Percentiles rank a stretch among this genome's conserved stretches.
phyloP scores from a whole-genome alignment of 768 basidiomycete genomes.

The Amanita thiersii region DNA sequence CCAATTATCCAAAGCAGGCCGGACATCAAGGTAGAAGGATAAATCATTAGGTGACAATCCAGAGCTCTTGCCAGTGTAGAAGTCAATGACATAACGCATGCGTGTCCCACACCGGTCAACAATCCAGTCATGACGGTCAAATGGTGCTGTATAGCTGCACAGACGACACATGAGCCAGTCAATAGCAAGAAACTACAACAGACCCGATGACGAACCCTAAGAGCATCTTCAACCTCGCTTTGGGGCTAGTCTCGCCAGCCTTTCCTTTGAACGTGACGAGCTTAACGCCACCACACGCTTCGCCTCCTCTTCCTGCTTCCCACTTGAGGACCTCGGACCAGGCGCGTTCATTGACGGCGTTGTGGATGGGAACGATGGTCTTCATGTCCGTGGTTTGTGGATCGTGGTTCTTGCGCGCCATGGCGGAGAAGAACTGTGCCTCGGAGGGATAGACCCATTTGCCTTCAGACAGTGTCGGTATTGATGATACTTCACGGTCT shows the following conservation, averaged over 20 bases:
- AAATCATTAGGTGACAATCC: constrained; percentile 40
- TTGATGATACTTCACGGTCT: constrained; percentile 80
- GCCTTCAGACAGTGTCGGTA: constrained; percentile 61
- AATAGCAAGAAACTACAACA: constrained; percentile 7
- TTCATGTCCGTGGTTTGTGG: constrained; percentile 88
- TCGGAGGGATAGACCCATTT: constrained; percentile 99
- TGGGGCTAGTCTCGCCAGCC: constrained; percentile 71
- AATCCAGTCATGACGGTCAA: constrained; percentile 96
- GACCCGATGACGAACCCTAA: constrained; percentile 60
- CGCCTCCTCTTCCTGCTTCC: constrained; percentile 77
- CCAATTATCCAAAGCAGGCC: constrained; percentile 92
- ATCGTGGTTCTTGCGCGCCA: constrained; percentile 90
- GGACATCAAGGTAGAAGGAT: constrained; percentile 90
- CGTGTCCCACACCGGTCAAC: constrained; percentile 88
- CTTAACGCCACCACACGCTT: constrained; percentile 72
- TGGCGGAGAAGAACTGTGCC: constrained; percentile 97
- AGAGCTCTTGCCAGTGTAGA: constrained; percentile 75
- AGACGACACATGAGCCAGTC: constrained; percentile 8
- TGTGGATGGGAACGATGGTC: constrained; percentile 96
- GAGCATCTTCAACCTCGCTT: constrained; percentile 74
- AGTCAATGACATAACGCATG: constrained; percentile 95
- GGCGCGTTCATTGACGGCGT: constrained; percentile 94
- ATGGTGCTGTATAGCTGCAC: constrained; percentile 82
- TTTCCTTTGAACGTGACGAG: constrained; percentile 88
- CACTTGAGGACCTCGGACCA: constrained; percentile 80